phyloP scores from a whole-genome alignment of 2,329 filamentous ascomycete species.

The Ustilaginoidea virens region DNA sequence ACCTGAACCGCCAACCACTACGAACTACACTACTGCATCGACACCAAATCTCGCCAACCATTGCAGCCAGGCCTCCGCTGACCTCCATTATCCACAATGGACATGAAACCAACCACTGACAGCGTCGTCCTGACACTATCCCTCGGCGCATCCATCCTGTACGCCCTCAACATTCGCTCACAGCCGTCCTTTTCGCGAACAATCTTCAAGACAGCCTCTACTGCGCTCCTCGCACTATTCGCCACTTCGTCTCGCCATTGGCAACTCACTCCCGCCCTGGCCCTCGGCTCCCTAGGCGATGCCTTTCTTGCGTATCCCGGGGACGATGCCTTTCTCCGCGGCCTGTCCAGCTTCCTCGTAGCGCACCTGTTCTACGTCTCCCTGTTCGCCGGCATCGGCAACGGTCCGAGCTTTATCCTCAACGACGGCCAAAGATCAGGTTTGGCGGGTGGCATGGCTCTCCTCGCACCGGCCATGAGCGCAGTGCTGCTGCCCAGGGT shows the following conservation, averaged over 20 bases:
- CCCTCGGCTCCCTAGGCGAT: conserved; percentile 18
- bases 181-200: conserved; percentile 13
- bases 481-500: conserved; percentile 13
- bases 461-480: conserved; percentile 13
- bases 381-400: conserved; percentile 10
- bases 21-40: too few species aligned
- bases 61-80: too few species aligned
- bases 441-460: conserved; percentile 8
- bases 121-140: conserved; percentile 3
- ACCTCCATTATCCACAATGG: too few species aligned
- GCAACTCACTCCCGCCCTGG: conserved; percentile 13
- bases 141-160: conserved; percentile 7
- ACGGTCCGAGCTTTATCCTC: conserved; percentile 4
- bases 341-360: conserved; percentile 17
- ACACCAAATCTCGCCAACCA: too few species aligned
- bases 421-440: conserved; percentile 6
- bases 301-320: conserved; percentile 20
- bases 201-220: conserved; percentile 15
- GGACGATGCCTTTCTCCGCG: conserved; percentile 16
- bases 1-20: too few species aligned
- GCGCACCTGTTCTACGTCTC: conserved; percentile 19
- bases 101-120: too few species aligned
- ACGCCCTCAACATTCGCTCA: conserved; percentile 7
- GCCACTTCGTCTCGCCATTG: conserved; percentile 6
- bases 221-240: conserved; percentile 13